These are phyloP conservation scores for Barnettozyma sp. DNA, from an alignment of 805 yeast genomes.

Conservation along the genomic window DNA sequence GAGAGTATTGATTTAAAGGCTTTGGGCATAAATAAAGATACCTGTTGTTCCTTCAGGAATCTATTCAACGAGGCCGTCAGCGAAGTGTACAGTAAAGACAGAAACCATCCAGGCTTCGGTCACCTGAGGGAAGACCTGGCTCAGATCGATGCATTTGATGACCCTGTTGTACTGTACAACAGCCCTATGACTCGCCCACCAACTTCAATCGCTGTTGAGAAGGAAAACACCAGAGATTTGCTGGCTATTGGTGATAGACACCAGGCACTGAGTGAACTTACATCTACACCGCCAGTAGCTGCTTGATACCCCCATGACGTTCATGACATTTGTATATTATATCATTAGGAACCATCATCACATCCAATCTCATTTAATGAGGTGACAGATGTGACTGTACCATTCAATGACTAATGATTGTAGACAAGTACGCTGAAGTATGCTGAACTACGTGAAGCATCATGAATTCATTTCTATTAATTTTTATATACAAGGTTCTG, in stretches of 20 bases:
- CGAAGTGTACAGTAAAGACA: constrained; percentile 1
- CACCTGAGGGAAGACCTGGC: constrained; percentile 8
- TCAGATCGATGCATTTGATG: constrained; percentile 6
- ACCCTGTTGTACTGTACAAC: constrained; percentile 8
- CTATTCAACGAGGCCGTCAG: constrained; percentile 8
- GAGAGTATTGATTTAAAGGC: constrained; percentile 1
- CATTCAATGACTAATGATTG: no score
- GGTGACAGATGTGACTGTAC: no score
- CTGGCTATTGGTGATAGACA: constrained; percentile 2
- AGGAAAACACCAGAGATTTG: background rate
- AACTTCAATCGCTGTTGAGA: background rate
- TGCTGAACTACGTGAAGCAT: no score
- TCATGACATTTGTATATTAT: background rate
- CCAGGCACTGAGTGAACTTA: background rate
- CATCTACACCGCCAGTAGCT: background rate
- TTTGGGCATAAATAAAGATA: background rate
- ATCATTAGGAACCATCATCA: no score
- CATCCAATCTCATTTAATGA: no score
- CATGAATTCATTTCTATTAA: constrained; percentile 1
- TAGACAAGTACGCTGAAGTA: no score
- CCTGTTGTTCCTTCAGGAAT: constrained; percentile 5
- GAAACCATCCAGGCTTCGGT: constrained; percentile 14
- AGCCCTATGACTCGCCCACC: background rate
- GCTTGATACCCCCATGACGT: constrained; percentile 1
- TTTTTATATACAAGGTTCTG: constrained; percentile 1